Evolutionary conservation across 179 eudicot species (phyloP), one percentile per base, ranked within the genome.

Genomic region (Silene noctiflora): DNA sequence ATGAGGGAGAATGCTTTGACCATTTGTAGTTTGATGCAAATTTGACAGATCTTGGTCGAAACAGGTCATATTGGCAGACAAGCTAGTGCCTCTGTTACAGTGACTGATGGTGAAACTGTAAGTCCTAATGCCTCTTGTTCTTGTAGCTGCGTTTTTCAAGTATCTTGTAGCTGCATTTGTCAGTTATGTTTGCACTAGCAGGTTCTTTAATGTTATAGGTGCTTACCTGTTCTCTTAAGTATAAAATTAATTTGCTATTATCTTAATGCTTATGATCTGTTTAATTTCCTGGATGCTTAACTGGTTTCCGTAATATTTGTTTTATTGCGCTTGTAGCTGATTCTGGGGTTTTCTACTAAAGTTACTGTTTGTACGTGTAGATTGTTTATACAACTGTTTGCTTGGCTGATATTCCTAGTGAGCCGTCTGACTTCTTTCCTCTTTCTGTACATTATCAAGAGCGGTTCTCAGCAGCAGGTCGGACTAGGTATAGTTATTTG

Each of bases 401-500:
- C 80, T 78, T 96, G 87, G 79, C 88, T 83, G 99, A 91, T 86
- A 88, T 83, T 83, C 94, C 98, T 20, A 96, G 93, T 51, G 98
- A 96, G 93, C 99, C 99, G 72, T 70, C 98, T 42, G 98, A 96
- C 81, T 96, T 96, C 76, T 93, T 88, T 83, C 98, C 99, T 25
- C 96, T 96, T 72, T 96, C 87, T 80, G 98, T 96, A 76, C 71
- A 85, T 85, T 96, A 96, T 83, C 99, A 94, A 96, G 99, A 96
- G 87, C 90, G 99, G 35, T 96, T 96, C 80, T 96, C 99, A 74
- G 99, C 99, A n/a, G 99, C 98, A 74, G 99, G 99, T 78, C 89
- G 98, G 33, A 96, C 99, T 25, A 96, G 97, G 99, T 91, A 86
- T 55, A 22, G 74, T 19, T 31, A 16, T 72, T 46, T 60, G 55